Evolutionary conservation across 1,284 basidiomycete genomes (phyloP), one percentile per base, ranked within the genome.

Genomic region (Cryptococcus floricola): DNA sequence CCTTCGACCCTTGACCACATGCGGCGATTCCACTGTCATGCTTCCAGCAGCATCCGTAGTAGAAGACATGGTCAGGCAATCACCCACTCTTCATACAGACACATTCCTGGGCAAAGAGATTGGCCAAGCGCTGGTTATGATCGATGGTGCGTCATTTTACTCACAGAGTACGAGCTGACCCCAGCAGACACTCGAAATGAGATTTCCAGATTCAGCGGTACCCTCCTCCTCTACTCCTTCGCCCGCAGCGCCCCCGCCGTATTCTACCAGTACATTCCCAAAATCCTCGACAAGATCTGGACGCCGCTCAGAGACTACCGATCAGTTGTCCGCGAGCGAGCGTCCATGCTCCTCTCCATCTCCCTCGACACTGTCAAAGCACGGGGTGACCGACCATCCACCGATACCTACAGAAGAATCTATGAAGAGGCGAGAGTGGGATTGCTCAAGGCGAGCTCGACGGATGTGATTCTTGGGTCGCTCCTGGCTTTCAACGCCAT

Each of bases 401-500:
- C 45, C 19, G 78, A 79, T 12, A 87, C 86, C 66, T 82, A 94
- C 59, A 78, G 80, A 58, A 87, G 87, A 78, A 88, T 96, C 23
- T 83, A 95, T 55, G 85, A 89, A 62, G 94, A 98, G 68, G 92
- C 93, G 5, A 89, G 92, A 70, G 80, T 82, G 55, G 95, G 94
- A 1, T 79, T 98, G 53, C 88, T 88, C 73, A 87, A 86, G 73
- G 81, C 84, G 4, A 85, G 87, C 69, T 76, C 69, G 83, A 38
- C 95, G 89, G 78, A 83, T 53, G 63, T 91, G 27, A 91, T 98
- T 44, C 92, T 98, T 64, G 96, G 95, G 1, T 94, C 91, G 18
- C 73, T 99, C 39, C 81, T 98, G 53, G 95, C 93, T 12, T 92
- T 94, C 73, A 87, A 92, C 52, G 91, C 96, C 70, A 81, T 99